A percentile compares a stretch with the other conserved stretches of the same genome.
Conservation (phyloP, 2,329 filamentous ascomycete genomes). For the Endoconidiophora laricicola region DNA sequence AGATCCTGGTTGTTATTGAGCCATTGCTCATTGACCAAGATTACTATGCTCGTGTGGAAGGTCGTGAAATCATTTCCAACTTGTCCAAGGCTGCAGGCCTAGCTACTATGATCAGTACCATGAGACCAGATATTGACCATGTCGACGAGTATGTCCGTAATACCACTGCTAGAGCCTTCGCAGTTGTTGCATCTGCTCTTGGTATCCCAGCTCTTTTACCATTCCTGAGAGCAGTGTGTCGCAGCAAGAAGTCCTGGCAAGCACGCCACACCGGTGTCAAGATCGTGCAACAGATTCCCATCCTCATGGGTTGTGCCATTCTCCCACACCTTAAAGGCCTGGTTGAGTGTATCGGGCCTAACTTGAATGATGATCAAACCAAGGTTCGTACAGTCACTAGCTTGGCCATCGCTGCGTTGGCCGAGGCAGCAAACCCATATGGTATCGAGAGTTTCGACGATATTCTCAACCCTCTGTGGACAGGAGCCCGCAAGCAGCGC, state of each 20-base stretch:
- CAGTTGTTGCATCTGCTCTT: slow-evolving; percentile 87
- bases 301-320: slow-evolving; percentile 95
- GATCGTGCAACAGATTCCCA: slow-evolving; percentile 97
- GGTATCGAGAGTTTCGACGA: slow-evolving; percentile 99
- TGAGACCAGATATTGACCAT: slow-evolving; percentile 97
- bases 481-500: slow-evolving; percentile 84
- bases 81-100: slow-evolving; percentile 90
- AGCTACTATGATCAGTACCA: slow-evolving; percentile 97
- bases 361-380: slow-evolving; percentile 92
- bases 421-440: slow-evolving; percentile 92
- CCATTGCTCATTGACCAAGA: slow-evolving; percentile 98
- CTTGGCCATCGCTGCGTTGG: slow-evolving; percentile 83
- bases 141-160: slow-evolving; percentile 97
- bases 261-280: slow-evolving; percentile 96
- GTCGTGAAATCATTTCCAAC: slow-evolving; percentile 97
- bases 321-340: slow-evolving; percentile 88
- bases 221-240: slow-evolving; percentile 87
- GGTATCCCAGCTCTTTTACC: slow-evolving; percentile 90
- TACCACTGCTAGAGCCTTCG: slow-evolving; percentile 91
- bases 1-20: slow-evolving; percentile 96
- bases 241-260: slow-evolving; percentile 98
- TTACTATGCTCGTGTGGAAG: slow-evolving; percentile 96
- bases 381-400: slow-evolving; percentile 95
- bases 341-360: slow-evolving; percentile 90
- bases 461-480: slow-evolving; percentile 94